These are phyloP conservation scores for Phytophthora brassicae DNA, from an alignment of 352 stramenopile species.

Conservation along the genomic window DNA sequence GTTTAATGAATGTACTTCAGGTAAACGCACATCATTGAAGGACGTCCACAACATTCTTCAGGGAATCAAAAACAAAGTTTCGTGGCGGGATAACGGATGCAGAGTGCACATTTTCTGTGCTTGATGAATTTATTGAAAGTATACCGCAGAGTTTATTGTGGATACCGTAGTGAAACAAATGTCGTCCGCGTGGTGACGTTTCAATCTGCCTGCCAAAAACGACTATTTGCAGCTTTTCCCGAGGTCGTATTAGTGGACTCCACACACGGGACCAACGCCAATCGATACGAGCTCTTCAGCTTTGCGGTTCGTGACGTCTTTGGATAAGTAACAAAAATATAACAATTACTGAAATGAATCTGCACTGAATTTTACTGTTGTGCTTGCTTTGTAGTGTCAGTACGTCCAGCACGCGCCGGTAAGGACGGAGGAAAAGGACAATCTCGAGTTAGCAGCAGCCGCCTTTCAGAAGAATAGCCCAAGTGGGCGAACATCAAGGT, in stretches of 20 bases:
- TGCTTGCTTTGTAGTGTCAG: neutral
- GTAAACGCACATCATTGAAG: neutral
- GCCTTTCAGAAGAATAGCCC: slow-evolving; percentile 15
- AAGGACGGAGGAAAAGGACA: slow-evolving; percentile 2
- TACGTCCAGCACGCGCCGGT: slow-evolving; percentile 13
- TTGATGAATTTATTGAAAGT: slow-evolving; percentile 6
- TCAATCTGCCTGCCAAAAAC: slow-evolving; percentile 6
- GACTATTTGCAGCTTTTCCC: slow-evolving; percentile 12
- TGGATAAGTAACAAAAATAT: slow-evolving; percentile 3
- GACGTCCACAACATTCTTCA: slow-evolving; percentile 15
- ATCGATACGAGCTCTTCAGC: neutral
- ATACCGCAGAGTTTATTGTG: slow-evolving; percentile 1
- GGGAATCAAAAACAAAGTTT: neutral
- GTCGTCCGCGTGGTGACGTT: neutral
- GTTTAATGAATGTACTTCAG: neutral
- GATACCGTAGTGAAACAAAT: slow-evolving; percentile 9
- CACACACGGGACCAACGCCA: slow-evolving; percentile 11
- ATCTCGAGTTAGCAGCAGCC: neutral
- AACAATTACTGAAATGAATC: neutral
- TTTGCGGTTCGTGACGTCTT: neutral
- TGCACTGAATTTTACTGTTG: neutral
- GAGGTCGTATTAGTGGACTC: slow-evolving; percentile 16
- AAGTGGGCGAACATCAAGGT: neutral
- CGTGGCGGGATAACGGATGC: neutral
- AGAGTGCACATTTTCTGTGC: neutral